Base-by-base conservation (phyloP, 805 yeast genomes). In the Hanseniaspora osmophila region DNA sequence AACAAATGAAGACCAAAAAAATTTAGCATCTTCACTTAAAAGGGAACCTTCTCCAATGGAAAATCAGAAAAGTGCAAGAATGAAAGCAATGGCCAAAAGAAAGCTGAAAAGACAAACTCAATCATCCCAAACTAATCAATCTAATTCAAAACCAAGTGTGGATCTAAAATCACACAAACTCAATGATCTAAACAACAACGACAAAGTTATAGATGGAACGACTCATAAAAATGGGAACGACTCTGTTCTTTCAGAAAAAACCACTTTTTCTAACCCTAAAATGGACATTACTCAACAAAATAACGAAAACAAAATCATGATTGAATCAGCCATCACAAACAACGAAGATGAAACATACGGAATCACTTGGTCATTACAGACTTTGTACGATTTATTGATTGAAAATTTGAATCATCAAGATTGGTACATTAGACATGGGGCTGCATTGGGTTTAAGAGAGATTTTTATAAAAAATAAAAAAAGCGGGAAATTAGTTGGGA, bases 341-440 rank as follows among this genome's bases (percentile, higher is more conserved):
- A 80, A 80, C 52, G 85, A 82, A 49, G 74, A 80, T 37, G 76
- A 77, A 47, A 80, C 78, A 13, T 77, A 82, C 0, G 85, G 84
- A 5, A 68, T 80, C 37, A 81, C 84, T 0, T 92, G 97, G 96
- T 94, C 86, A 45, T 85, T 88, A 54, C 96, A 88, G 67, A 95
- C 96, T 16, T 80, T 90, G 11, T 87, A 81, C 61, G 96, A 85
- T 58, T 66, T 87, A 18, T 63, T 92, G 35, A 65, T 86, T 48
- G 76, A 76, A 37, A 95, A 87, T 54, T 64, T 92, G 48, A 85
- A 85, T 58, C 79, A 80, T 49, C 94, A 85, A 37, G 70, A 71
- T 39, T 92, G 99, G 99, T 97, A 92, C 64, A 71, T 80, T 13
- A 75, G 99, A 53, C 99, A 92, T 63, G 99, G 98, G 33, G 87